Percentiles rank a stretch among this genome's conserved stretches.
Evolutionary conservation across 176 grass and related monocot species (phyloP).

Genomic region (Paspalum vaginatum): DNA sequence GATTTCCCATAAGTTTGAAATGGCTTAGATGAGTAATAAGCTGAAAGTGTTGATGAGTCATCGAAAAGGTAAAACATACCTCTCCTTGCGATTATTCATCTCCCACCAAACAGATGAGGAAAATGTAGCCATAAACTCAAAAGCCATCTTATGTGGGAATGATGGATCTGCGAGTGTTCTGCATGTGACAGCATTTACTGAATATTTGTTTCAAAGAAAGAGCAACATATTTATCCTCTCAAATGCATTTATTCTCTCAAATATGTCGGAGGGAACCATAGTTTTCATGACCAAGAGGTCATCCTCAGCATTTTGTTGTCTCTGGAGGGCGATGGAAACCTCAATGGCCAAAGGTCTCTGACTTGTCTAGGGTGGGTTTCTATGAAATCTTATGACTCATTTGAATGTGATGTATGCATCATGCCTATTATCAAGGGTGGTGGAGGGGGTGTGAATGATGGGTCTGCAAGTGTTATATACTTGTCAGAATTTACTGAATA

Average conservation of each 20-base stretch:
- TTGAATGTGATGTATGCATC: too few species aligned
- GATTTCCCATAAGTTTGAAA: conserved; percentile 32
- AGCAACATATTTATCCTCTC: background rate
- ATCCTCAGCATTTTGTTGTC: too few species aligned
- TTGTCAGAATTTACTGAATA: too few species aligned
- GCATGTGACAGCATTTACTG: conserved; percentile 22
- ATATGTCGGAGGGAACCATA: background rate
- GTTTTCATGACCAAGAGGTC: background rate
- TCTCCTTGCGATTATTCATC: conserved; percentile 85
- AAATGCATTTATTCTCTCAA: background rate
- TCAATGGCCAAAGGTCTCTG: too few species aligned
- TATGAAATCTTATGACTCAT: too few species aligned
- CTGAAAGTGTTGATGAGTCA: conserved; percentile 23
- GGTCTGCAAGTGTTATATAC: too few species aligned
- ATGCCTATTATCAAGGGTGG: too few species aligned
- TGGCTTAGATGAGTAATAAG: conserved; percentile 36
- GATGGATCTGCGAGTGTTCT: conserved; percentile 94
- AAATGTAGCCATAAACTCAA: conserved; percentile 75
- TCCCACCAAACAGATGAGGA: conserved; percentile 78
- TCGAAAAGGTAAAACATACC: conserved; percentile 51
- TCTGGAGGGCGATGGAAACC: too few species aligned
- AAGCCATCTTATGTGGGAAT: conserved; percentile 87
- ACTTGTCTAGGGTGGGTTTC: too few species aligned
- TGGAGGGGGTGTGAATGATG: too few species aligned
- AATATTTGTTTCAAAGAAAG: conserved; percentile 5